Percentiles rank a stretch among this genome's conserved stretches.
phyloP scores from a whole-genome alignment of 2,329 filamentous ascomycete species.

The Keithomyces neogunnii region DNA sequence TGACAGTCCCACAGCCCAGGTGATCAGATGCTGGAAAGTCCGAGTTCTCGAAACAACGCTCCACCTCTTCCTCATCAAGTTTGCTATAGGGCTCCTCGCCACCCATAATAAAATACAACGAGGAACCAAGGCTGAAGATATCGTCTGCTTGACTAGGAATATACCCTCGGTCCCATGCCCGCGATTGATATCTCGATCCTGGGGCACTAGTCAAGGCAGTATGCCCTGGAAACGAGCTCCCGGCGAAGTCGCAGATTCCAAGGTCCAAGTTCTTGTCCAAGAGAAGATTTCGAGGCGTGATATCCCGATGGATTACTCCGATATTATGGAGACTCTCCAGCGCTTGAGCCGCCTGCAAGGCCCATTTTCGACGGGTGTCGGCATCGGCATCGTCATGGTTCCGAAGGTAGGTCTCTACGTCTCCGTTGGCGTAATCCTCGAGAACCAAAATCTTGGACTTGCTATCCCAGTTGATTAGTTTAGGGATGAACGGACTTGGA shows the following conservation, averaged over 20 bases:
- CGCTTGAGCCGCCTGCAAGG: constrained; percentile 15
- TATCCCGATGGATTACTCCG: constrained; percentile 25
- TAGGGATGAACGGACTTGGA: constrained; percentile 7
- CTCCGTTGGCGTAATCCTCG: constrained; percentile 8
- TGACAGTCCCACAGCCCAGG: constrained; percentile 1
- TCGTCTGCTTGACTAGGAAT: constrained; percentile 6
- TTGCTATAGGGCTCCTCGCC: constrained; percentile 4
- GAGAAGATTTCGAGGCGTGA: constrained; percentile 26
- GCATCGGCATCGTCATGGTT: not conserved
- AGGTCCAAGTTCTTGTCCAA: constrained; percentile 15
- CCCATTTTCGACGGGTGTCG: constrained; percentile 7
- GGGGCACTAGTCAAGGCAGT: constrained; percentile 3
- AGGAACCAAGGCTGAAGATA: constrained; percentile 8
- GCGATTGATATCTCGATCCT: constrained; percentile 6
- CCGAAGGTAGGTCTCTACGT: constrained; percentile 8
- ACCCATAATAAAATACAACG: constrained; percentile 6
- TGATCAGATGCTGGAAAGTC: constrained; percentile 4
- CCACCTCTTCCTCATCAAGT: constrained; percentile 5
- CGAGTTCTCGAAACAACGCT: constrained; percentile 1
- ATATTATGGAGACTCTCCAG: constrained; percentile 23
- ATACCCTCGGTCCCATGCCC: constrained; percentile 3
- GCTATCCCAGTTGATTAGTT: constrained; percentile 10
- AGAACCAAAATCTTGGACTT: constrained; percentile 8
- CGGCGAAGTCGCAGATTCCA: constrained; percentile 8
- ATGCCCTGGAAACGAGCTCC: constrained; percentile 6